These are phyloP conservation scores for Ceratocystis lukuohia DNA, from an alignment of 2,329 filamentous ascomycete genomes.

Conservation along the genomic window DNA sequence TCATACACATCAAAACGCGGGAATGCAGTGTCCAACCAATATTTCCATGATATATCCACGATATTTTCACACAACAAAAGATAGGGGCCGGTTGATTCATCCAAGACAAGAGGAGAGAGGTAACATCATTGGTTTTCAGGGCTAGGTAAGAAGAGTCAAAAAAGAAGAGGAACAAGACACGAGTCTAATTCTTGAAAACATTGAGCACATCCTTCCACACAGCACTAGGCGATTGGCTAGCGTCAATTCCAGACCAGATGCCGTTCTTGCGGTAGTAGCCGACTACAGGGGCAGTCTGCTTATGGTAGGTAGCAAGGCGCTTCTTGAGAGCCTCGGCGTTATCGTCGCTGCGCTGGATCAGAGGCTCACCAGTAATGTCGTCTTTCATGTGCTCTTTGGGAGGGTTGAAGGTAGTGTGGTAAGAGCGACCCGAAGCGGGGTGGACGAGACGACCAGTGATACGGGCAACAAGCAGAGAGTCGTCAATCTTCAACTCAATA, in stretches of 20 bases:
- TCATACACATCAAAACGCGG: neutral
- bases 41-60: neutral
- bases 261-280: conserved; percentile 94
- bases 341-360: conserved; percentile 93
- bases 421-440: conserved; percentile 88
- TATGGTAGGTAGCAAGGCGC: conserved; percentile 83
- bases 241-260: conserved; percentile 93
- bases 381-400: conserved; percentile 90
- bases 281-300: conserved; percentile 84
- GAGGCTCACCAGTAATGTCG: conserved; percentile 88
- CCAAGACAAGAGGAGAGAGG: neutral
- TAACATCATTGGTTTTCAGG: conserved; percentile 3
- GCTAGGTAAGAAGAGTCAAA: conserved; percentile 7
- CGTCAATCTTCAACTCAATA: conserved; percentile 93
- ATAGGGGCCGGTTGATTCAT: neutral
- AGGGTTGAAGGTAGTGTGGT: conserved; percentile 98
- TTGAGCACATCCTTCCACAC: conserved; percentile 89
- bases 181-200: conserved; percentile 49
- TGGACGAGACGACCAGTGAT: conserved; percentile 95
- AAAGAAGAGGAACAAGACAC: conserved; percentile 8
- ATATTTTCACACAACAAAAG: neutral
- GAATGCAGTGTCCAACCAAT: neutral
- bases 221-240: conserved; percentile 85
- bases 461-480: conserved; percentile 79
- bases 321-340: conserved; percentile 94